Evolutionary conservation across 352 stramenopile species (phyloP), one percentile per base, ranked within the genome.

Genomic region (Pseudoperonospora humuli): DNA sequence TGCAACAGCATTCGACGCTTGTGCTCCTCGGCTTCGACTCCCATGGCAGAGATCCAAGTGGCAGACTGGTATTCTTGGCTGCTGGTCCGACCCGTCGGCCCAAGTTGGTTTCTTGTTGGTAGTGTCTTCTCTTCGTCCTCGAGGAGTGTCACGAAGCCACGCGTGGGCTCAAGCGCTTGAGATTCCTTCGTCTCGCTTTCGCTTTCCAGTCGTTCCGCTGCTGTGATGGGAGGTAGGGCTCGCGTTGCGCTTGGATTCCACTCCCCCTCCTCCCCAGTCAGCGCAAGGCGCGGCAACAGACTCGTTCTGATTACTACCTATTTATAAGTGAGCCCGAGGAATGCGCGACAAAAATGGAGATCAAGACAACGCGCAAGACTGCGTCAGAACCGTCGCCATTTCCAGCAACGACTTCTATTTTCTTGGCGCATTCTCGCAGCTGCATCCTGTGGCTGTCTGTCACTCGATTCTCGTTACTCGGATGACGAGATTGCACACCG

Each of bases 11-110:
- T 48, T 10, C 45, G 49, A 15, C 46, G 61, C 37, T 59, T 66
- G 32, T 71, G 52, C 29, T 74, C 61, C 32, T 61, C 56, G 19
- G 46, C 46, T 17, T 70, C 50, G 23, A 67, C 49, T n/a, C 58
- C 61, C 62, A 79, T 76, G 21, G 33, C 24, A 41, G 31, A 37
- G 11, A 48, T 37, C 45, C 18, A 25, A 23, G 38, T 14, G 21
- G 14, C 26, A 28, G 35, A 23, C 28, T 25, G 38, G 26, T 56
- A 35, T 55, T 52, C 44, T 55, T 50, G 53, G 34, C 27, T 43
- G 35, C 41, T 43, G 19, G 32, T 47, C 23, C 56, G 45, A 61
- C 45, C 32, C 41, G 51, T 61, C 45, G 41, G 24, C 11, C 17
- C 35, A 26, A 7, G 41, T 50, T 57, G 17, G 57, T 54, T 61